These are phyloP conservation scores for Coniochaeta sp. DNA, from an alignment of 2,329 filamentous ascomycete genomes.

Conservation along the genomic window DNA sequence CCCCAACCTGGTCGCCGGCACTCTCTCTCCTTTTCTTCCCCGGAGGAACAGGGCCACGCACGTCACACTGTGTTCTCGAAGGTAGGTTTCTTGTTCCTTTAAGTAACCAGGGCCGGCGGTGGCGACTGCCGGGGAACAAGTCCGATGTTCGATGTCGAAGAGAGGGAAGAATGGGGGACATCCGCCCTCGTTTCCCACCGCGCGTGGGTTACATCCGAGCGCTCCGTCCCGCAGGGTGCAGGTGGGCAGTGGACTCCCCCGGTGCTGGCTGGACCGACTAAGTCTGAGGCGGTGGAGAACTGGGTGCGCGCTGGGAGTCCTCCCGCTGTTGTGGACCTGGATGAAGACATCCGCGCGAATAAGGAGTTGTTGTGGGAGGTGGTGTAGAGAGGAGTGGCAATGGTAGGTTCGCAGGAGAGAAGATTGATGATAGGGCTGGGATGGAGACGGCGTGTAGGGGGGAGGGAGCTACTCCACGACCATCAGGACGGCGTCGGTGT, in stretches of 20 bases:
- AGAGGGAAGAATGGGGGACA: too few relatives aligned
- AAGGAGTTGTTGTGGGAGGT: background rate
- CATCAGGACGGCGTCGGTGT: background rate
- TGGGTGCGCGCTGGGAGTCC: constrained; percentile 28
- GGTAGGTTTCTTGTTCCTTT: too few relatives aligned
- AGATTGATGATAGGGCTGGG: background rate
- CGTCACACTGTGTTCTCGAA: too few relatives aligned
- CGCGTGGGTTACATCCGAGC: constrained; percentile 1
- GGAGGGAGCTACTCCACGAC: background rate
- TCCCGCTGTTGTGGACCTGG: constrained; percentile 25
- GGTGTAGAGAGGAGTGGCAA: too few relatives aligned
- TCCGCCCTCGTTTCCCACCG: background rate
- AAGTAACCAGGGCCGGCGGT: too few relatives aligned
- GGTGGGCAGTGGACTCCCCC: background rate
- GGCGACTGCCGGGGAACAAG: too few relatives aligned
- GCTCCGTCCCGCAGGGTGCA: constrained; percentile 2
- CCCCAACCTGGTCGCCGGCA: too few relatives aligned
- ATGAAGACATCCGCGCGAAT: constrained; percentile 12
- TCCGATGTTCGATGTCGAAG: too few relatives aligned
- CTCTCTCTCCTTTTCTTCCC: too few relatives aligned
- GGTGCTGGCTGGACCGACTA: background rate
- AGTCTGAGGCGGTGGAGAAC: constrained; percentile 22
- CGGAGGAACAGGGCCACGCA: too few relatives aligned
- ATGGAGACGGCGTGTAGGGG: background rate
- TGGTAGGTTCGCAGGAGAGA: too few relatives aligned